phyloP scores from a whole-genome alignment of 2,329 filamentous ascomycete species.

The Tolypocladium paradoxum region DNA sequence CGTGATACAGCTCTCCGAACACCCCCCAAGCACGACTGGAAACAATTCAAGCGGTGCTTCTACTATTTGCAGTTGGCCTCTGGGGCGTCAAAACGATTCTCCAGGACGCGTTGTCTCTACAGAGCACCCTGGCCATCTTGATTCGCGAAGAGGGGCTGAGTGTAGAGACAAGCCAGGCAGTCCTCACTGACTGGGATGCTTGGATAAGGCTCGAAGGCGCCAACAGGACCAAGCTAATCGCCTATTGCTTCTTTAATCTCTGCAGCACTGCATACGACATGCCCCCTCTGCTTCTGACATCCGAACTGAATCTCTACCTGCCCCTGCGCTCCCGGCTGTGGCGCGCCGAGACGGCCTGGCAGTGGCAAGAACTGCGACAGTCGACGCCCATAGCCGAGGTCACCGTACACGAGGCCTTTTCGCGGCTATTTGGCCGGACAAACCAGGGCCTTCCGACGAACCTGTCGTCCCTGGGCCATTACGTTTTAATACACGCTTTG shows the following conservation, averaged over 20 bases:
- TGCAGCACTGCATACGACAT: conserved; percentile 53
- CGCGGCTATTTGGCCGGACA: conserved; percentile 40
- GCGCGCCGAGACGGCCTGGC: conserved; percentile 45
- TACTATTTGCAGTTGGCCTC: conserved; percentile 49
- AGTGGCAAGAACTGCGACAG: conserved; percentile 48
- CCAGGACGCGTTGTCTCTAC: conserved; percentile 47
- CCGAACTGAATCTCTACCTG: conserved; percentile 44
- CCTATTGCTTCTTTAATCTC: conserved; percentile 52
- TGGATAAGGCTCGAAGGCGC: conserved; percentile 48
- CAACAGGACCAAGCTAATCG: conserved; percentile 48
- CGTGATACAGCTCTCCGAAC: conserved; percentile 39
- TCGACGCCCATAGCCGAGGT: conserved; percentile 39
- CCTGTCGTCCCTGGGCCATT: conserved; percentile 54
- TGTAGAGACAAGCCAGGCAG: conserved; percentile 34
- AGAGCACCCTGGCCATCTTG: conserved; percentile 46
- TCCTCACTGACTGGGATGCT: conserved; percentile 42
- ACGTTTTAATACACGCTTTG: conserved; percentile 60
- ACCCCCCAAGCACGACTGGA: conserved; percentile 49
- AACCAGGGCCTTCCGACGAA: conserved; percentile 36
- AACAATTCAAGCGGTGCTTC: conserved; percentile 52
- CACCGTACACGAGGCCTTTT: conserved; percentile 46
- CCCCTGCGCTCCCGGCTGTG: conserved; percentile 46
- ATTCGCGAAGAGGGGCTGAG: conserved; percentile 47
- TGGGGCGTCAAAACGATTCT: conserved; percentile 52
- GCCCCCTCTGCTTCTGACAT: conserved; percentile 45